Evolutionary conservation across 805 yeast genomes (phyloP), one percentile per base, ranked within the genome.

Genomic region (Suhomyces xylopsoci): DNA sequence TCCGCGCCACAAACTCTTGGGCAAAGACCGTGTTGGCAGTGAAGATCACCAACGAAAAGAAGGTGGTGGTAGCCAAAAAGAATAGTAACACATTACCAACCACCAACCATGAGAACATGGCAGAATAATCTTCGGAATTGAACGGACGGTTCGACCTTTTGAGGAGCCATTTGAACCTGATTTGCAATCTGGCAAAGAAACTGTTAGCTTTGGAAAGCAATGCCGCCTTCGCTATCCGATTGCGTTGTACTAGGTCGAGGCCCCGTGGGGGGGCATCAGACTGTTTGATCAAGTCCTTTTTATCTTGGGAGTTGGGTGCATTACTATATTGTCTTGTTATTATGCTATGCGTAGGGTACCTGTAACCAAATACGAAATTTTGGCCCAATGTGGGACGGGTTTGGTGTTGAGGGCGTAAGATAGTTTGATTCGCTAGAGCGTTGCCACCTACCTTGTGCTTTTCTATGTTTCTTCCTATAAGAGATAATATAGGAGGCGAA

Each of bases 41-140:
- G 67, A 86, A 84, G 10, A 94, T 77, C 1, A 92, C 77, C 45
- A 91, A 65, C 5, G 97, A 91, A 25, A 90, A 82, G 65, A 93
- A 93, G 1, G 98, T 90, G 1, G 99, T 94, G 9, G 99, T 93
- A 8, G 93, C 97, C 24, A 92, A 70, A 19, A 90, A 72, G 50
- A 94, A 79, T 71, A 96, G 76, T 7, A 90, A 67, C 1, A 88
- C 85, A 63, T 94, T 93, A 2, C 97, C 96, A 65, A 94, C 85
- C 47, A 94, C 80, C 26, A 94, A 73, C 97, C 98, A 92, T 6
- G 97, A 88, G 53, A 93, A 82, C 56, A 94, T 78, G 2, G 98
- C 98, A 34, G 90, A 81, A 51, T 91, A 80, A 62, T 93, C 97
- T 69, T 94, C 98, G n/a, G 88, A 82, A 65, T 87, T 92, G 72